Conservation (phyloP, 2,329 filamentous ascomycete species). For the Colletotrichum sp. region DNA sequence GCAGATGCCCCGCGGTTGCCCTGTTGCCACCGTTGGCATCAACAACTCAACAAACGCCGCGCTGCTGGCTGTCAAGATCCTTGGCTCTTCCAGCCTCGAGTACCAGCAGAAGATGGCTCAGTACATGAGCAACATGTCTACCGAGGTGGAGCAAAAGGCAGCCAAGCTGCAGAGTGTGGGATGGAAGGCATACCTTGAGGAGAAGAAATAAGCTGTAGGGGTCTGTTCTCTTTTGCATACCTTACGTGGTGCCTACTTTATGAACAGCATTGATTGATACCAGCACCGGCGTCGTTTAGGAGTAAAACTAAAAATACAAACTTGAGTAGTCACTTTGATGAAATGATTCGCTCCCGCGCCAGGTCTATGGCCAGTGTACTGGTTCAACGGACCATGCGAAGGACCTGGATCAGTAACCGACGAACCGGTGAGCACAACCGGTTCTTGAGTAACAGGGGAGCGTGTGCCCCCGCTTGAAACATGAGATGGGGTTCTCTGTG, state of each 20-base stretch:
- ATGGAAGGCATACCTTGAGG: constrained; percentile 57
- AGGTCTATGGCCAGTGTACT: background rate
- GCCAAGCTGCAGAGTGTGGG: constrained; percentile 59
- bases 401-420: background rate
- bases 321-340: background rate
- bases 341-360: background rate
- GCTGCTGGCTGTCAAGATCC: constrained; percentile 71
- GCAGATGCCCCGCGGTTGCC: constrained; percentile 78
- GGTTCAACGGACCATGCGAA: background rate
- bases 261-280: constrained; percentile 18
- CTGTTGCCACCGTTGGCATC: constrained; percentile 78
- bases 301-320: background rate
- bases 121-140: constrained; percentile 67
- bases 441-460: background rate
- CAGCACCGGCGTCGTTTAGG: constrained; percentile 8
- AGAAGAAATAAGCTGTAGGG: constrained; percentile 27
- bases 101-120: constrained; percentile 62
- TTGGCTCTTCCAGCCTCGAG: constrained; percentile 62
- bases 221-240: background rate
- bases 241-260: background rate
- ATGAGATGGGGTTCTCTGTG: background rate
- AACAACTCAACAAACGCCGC: constrained; percentile 83
- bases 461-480: background rate
- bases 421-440: background rate
- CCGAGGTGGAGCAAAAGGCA: constrained; percentile 69